Percentiles rank a stretch among this genome's conserved stretches.
Evolutionary conservation across 2,329 filamentous ascomycete genomes (phyloP).

Genomic region (Colletotrichum sp.): DNA sequence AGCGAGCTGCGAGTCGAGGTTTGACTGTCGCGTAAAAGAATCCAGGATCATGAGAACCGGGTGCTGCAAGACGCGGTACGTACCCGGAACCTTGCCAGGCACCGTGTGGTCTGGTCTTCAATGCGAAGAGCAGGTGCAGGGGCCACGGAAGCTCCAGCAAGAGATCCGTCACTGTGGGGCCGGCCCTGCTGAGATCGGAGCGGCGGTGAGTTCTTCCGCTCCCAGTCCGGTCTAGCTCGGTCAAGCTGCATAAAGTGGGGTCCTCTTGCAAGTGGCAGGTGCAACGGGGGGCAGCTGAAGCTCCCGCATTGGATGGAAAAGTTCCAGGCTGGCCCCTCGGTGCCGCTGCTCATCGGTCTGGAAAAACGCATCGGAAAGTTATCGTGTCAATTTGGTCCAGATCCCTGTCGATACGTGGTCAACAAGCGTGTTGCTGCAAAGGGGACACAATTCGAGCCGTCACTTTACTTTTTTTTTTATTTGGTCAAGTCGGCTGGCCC

Average conservation of each 20-base stretch:
- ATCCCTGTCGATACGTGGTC: slow-evolving; percentile 17
- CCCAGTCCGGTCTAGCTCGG: not conserved
- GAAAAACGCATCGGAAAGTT: slow-evolving; percentile 25
- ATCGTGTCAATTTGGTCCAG: slow-evolving; percentile 24
- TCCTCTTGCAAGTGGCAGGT: not conserved
- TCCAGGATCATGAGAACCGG: not conserved
- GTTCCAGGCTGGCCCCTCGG: not conserved
- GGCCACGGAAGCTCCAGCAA: not conserved
- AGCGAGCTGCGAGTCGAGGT: not conserved
- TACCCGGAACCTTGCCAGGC: not conserved
- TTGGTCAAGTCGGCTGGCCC: not conserved
- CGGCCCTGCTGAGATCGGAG: not conserved
- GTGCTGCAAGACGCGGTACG: not conserved
- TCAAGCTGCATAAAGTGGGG: not conserved
- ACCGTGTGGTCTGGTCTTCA: not conserved
- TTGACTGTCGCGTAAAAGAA: slow-evolving; percentile 15
- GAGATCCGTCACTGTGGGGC: not conserved
- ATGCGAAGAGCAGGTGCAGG: not conserved
- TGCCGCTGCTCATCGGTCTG: not conserved
- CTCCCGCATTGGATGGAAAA: not conserved
- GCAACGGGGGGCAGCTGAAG: not conserved
- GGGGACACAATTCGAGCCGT: slow-evolving; percentile 17
- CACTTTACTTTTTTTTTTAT: not conserved
- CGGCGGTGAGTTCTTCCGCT: not conserved
- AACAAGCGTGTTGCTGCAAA: slow-evolving; percentile 4